Conservation (phyloP, 768 basidiomycete species). For the Termitomyces sp. region DNA sequence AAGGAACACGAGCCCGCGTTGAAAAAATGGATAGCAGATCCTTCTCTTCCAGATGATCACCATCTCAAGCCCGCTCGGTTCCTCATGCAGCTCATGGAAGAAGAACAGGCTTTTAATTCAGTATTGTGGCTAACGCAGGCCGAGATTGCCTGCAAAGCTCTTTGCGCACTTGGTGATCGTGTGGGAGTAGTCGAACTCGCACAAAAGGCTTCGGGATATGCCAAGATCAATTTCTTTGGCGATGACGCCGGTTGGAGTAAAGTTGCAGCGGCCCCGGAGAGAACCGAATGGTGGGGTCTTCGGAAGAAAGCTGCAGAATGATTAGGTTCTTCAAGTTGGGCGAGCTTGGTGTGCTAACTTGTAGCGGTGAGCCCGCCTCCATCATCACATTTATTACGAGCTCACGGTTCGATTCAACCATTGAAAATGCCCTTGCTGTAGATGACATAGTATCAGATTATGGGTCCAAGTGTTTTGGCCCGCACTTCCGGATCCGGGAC, state of each 20-base stretch:
- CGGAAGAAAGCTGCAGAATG: not conserved
- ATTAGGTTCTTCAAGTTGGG: not conserved
- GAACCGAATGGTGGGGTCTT: conserved; percentile 17
- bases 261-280: conserved; percentile 16
- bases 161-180: conserved; percentile 16
- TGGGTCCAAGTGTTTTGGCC: too few species aligned
- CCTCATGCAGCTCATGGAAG: conserved; percentile 13
- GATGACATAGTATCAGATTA: too few species aligned
- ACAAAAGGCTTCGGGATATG: conserved; percentile 10
- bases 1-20: conserved; percentile 6
- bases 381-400: too few species aligned
- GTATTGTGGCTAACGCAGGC: conserved; percentile 11
- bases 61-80: conserved; percentile 3
- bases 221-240: not conserved
- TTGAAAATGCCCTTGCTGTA: too few species aligned
- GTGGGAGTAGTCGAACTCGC: conserved; percentile 14
- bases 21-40: conserved; percentile 10
- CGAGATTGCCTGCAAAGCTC: conserved; percentile 16
- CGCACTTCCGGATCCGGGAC: too few species aligned
- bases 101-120: conserved; percentile 9
- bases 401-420: too few species aligned
- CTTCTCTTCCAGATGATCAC: conserved; percentile 11
- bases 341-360: too few species aligned
- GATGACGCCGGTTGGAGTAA: conserved; percentile 15
- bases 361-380: not conserved